These are phyloP conservation scores for Euryodendron excelsum DNA, from an alignment of 148 eudicot genomes.

Conservation along the genomic window DNA sequence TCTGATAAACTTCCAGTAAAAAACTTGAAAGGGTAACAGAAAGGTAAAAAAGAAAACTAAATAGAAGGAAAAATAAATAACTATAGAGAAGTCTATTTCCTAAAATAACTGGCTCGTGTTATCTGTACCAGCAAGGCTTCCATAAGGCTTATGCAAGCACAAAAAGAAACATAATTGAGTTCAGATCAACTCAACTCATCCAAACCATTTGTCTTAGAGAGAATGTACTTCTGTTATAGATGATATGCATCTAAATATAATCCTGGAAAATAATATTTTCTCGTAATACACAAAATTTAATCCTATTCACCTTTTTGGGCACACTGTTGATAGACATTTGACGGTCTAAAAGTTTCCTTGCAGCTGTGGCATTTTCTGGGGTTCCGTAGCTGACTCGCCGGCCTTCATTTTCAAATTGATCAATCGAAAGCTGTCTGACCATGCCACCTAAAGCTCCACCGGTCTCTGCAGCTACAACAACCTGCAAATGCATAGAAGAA, in stretches of 20 bases:
- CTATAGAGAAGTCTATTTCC: background rate
- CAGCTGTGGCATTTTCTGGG: conserved; percentile 94
- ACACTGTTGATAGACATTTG: conserved; percentile 95
- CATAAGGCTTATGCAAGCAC: background rate
- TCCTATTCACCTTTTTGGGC: conserved; percentile 78
- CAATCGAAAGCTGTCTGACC: conserved; percentile 97
- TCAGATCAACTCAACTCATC: background rate
- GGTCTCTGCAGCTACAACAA: conserved; percentile 96
- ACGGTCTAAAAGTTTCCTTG: conserved; percentile 88
- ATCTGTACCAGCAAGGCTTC: background rate
- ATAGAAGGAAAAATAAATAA: background rate
- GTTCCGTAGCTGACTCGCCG: conserved; percentile 97
- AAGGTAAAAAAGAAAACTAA: background rate
- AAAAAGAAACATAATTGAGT: background rate
- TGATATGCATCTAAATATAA: background rate
- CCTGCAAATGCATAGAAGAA: conserved; percentile 45
- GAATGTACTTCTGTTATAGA: background rate
- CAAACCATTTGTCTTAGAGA: too few relatives aligned
- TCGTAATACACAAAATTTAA: background rate
- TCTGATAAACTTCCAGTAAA: background rate
- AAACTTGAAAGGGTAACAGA: background rate
- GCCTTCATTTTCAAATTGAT: conserved; percentile 99
- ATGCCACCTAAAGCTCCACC: conserved; percentile 98
- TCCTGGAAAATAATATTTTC: background rate
- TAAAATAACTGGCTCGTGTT: background rate